phyloP scores from a whole-genome alignment of 192 early-diverging fungal genomes.

The Pecoramyces ruminantium region DNA sequence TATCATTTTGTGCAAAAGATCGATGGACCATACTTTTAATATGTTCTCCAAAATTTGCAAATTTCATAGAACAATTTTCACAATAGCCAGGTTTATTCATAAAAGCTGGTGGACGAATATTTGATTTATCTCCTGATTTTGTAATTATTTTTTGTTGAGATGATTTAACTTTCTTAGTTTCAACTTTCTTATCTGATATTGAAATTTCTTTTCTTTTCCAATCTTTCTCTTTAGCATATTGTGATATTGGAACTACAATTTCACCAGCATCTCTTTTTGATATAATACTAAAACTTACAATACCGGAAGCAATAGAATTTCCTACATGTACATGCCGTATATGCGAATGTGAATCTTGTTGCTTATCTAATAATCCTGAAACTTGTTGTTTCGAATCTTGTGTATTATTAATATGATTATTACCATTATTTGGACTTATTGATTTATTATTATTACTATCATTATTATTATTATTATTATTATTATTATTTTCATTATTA shows the following conservation, averaged over 20 bases:
- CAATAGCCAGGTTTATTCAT: neutral
- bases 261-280: neutral
- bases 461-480: neutral
- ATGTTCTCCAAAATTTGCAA: neutral
- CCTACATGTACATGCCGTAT: neutral
- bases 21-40: neutral
- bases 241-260: neutral
- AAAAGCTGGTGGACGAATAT: neutral
- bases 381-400: neutral
- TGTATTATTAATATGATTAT: neutral
- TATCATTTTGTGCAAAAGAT: neutral
- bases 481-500: neutral
- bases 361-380: neutral
- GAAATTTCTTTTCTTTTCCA: neutral
- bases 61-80: neutral
- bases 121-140: neutral
- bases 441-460: neutral
- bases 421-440: too few species aligned
- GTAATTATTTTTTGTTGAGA: neutral
- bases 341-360: neutral
- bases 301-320: neutral
- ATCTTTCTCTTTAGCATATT: neutral
- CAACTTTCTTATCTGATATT: neutral
- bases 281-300: neutral
- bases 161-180: neutral